Evolutionary conservation across 345 rosid species (phyloP), one percentile per base, ranked within the genome.

Genomic region (Citrus maxima): DNA sequence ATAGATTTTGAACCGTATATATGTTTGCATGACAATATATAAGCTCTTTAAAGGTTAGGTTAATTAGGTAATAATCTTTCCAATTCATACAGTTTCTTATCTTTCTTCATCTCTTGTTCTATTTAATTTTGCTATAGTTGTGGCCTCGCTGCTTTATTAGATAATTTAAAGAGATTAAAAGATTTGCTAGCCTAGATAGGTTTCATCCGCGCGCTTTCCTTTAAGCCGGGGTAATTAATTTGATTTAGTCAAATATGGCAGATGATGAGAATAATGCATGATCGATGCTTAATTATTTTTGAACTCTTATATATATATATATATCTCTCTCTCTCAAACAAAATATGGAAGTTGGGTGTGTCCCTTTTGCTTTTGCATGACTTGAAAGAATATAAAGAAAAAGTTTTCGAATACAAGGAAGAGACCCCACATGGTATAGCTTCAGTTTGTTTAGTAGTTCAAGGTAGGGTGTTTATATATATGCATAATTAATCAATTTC

Each of bases 351-450:
- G 42, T 77, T 77, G 82, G 77, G 61, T 35, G 35, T 6, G 46
- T 67, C 46, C 64, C 73, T 68, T 79, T 71, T 74, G 63, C 69
- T 74, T 76, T 66, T 65, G 73, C 79, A 76, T 54, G 81, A 77
- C 65, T 67, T 73, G 79, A 61, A 77, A 79, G 74, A 55, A 64
- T 78, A 64, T 35, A 75, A 61, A 70, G 83, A 77, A 77, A 65
- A 28, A 24, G 42, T 55, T 59, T 61, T 81, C n/a, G 46, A 81
- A 58, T 46, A 34, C 49, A 77, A 77, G 49, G 49, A 70, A 54
- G 64, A 72, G 76, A 46, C 75, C 68, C 80, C 82, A 82, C 82
- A 63, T 78, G 77, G 72, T 35, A 79, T 51, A 32, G 46, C 70
- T 73, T 51, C 71, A 8, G 42, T 38, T 60, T 27, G 40, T 72